Conservation (phyloP, 192 early-diverging fungal genomes). For the Funneliformis geosporum region DNA sequence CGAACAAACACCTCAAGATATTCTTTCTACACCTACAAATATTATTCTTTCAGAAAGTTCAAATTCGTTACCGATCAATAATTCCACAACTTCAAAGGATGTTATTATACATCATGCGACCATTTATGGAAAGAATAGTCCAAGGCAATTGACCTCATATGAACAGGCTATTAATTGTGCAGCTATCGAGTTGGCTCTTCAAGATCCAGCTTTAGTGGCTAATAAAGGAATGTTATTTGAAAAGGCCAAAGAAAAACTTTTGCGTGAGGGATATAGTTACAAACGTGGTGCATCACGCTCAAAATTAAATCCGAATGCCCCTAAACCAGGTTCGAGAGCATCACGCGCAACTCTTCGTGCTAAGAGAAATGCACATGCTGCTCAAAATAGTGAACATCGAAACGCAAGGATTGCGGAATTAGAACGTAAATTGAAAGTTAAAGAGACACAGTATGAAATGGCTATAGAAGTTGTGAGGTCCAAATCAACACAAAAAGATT, state of each 20-base stretch:
- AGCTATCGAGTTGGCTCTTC: constrained; percentile 47
- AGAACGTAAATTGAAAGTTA: constrained; percentile 39
- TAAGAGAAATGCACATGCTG: constrained; percentile 48
- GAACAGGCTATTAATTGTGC: constrained; percentile 57
- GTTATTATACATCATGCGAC: constrained; percentile 52
- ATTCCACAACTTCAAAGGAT: constrained; percentile 37
- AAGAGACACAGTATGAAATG: constrained; percentile 37
- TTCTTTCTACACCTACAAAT: neutral
- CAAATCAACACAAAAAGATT: constrained; percentile 32
- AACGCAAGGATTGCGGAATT: constrained; percentile 40
- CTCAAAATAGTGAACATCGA: constrained; percentile 39
- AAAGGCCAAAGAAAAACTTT: constrained; percentile 50
- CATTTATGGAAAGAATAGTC: constrained; percentile 58
- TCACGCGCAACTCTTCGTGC: constrained; percentile 37
- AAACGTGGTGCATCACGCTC: constrained; percentile 59
- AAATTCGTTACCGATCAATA: constrained; percentile 21
- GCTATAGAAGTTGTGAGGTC: constrained; percentile 34
- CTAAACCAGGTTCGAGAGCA: constrained; percentile 35
- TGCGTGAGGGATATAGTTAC: constrained; percentile 55
- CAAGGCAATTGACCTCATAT: constrained; percentile 52
- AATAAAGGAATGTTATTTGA: constrained; percentile 52
- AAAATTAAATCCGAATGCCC: constrained; percentile 49
- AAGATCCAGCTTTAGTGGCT: constrained; percentile 45
- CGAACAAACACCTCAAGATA: neutral
- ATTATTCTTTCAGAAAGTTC: neutral